These are phyloP conservation scores for Hydrangea macrophylla DNA, from an alignment of 148 eudicot genomes.

Conservation along the genomic window DNA sequence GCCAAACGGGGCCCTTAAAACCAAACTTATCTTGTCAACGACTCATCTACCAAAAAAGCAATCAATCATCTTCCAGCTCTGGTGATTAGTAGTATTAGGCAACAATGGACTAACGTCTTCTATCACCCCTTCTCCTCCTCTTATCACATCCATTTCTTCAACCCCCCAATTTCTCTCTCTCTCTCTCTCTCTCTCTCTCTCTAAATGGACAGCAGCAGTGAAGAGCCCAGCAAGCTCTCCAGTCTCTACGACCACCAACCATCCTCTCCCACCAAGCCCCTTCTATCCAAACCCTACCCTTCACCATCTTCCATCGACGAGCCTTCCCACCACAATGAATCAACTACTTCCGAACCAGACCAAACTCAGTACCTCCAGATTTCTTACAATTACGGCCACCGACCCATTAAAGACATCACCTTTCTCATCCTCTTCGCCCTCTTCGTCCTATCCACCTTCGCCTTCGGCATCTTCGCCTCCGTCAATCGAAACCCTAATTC, in stretches of 20 bases:
- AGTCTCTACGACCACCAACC: constrained; percentile 30
- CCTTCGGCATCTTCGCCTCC: constrained; percentile 76
- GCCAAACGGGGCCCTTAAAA: too few species aligned
- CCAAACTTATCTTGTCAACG: too few species aligned
- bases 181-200: constrained; percentile 9
- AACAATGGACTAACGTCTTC: neutral
- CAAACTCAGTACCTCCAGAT: constrained; percentile 59
- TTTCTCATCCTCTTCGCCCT: constrained; percentile 66
- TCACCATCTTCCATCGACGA: constrained; percentile 36
- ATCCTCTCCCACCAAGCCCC: constrained; percentile 58
- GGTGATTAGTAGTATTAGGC: too few species aligned
- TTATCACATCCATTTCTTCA: neutral
- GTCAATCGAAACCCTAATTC: constrained; percentile 54
- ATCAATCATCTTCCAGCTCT: too few species aligned
- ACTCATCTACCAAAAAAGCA: too few species aligned
- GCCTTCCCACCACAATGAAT: constrained; percentile 18
- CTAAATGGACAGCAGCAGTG: constrained; percentile 47
- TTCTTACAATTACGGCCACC: constrained; percentile 59
- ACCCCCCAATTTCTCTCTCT: constrained; percentile 7
- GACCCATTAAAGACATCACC: constrained; percentile 68
- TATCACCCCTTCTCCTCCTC: neutral
- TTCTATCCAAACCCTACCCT: constrained; percentile 56
- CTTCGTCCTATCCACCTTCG: constrained; percentile 60
- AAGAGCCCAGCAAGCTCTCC: constrained; percentile 45
- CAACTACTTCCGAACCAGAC: constrained; percentile 42